Percentiles rank a stretch among this genome's conserved stretches.
phyloP scores from a whole-genome alignment of 2,329 filamentous ascomycete genomes.

The Diaporthe aspalathi region DNA sequence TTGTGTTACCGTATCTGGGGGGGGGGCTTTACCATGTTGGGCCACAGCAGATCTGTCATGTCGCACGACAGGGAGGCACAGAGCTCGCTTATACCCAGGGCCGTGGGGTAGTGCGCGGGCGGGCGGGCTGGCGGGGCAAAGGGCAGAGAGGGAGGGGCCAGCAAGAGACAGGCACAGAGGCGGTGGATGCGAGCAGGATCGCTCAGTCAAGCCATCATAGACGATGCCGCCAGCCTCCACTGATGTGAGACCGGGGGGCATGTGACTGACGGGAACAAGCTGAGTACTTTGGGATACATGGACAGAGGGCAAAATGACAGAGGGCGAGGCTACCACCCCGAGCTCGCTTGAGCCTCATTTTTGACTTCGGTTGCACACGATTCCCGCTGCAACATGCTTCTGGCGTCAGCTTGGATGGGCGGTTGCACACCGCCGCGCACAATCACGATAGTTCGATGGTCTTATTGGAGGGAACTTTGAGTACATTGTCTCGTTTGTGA shows the following conservation, averaged over 20 bases:
- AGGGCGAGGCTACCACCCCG: constrained; percentile 1
- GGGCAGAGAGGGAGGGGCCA: neutral
- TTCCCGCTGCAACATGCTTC: constrained; percentile 21
- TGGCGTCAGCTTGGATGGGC: neutral
- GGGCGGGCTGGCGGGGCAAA: too few species aligned
- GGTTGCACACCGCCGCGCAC: constrained; percentile 2
- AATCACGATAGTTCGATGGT: neutral
- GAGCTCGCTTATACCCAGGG: constrained; percentile 32
- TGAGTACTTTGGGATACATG: constrained; percentile 8
- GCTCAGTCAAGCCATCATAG: constrained; percentile 6
- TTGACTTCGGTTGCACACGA: constrained; percentile 35
- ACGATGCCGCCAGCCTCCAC: neutral
- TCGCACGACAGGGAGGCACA: constrained; percentile 27
- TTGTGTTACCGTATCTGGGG: neutral
- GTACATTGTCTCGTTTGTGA: neutral
- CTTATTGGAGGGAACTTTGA: constrained; percentile 12
- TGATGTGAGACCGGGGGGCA: constrained; percentile 24
- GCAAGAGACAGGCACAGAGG: neutral
- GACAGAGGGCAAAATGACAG: neutral
- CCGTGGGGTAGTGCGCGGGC: constrained; percentile 4
- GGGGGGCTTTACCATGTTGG: neutral
- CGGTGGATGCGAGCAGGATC: neutral
- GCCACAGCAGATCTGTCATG: constrained; percentile 16
- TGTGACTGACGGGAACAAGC: constrained; percentile 7
- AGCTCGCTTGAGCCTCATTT: constrained; percentile 35